phyloP scores from a whole-genome alignment of 2,329 filamentous ascomycete genomes.

The Thelonectria blattea region DNA sequence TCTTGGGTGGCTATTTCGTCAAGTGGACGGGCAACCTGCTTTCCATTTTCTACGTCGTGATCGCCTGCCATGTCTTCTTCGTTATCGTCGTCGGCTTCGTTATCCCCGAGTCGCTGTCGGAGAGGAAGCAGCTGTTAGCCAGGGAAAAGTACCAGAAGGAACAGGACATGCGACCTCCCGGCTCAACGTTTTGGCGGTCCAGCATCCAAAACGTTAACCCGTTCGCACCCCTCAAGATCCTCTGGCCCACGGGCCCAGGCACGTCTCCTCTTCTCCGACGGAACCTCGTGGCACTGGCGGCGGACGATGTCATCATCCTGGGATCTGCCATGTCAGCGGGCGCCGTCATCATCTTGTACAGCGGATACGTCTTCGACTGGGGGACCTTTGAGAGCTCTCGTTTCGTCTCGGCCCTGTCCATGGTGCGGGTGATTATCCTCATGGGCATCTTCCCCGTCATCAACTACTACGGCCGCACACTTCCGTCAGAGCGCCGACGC shows the following conservation, averaged over 20 bases:
- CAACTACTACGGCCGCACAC: slow-evolving; percentile 74
- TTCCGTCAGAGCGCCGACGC: slow-evolving; percentile 52
- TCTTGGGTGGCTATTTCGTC: slow-evolving; percentile 81
- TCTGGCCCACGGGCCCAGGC: slow-evolving; percentile 74
- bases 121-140: slow-evolving; percentile 72
- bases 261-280: slow-evolving; percentile 66
- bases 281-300: slow-evolving; percentile 82
- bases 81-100: slow-evolving; percentile 72
- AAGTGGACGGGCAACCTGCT: slow-evolving; percentile 76
- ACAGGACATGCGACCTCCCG: slow-evolving; percentile 44
- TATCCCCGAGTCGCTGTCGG: slow-evolving; percentile 84
- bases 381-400: slow-evolving; percentile 77
- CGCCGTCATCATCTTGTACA: slow-evolving; percentile 84
- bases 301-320: slow-evolving; percentile 82
- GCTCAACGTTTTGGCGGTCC: slow-evolving; percentile 39
- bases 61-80: slow-evolving; percentile 76
- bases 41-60: slow-evolving; percentile 82
- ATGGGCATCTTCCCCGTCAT: slow-evolving; percentile 76
- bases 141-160: slow-evolving; percentile 68
- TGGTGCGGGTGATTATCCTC: slow-evolving; percentile 76
- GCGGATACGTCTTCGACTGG: slow-evolving; percentile 82
- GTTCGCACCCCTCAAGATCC: slow-evolving; percentile 76
- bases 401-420: slow-evolving; percentile 82
- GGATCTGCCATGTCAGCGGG: slow-evolving; percentile 81
- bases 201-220: slow-evolving; percentile 64